A percentile compares a stretch with the other conserved stretches of the same genome.
These are phyloP conservation scores for Lagenidium giganteum DNA, from an alignment of 352 stramenopile genomes.

Conservation along the genomic window DNA sequence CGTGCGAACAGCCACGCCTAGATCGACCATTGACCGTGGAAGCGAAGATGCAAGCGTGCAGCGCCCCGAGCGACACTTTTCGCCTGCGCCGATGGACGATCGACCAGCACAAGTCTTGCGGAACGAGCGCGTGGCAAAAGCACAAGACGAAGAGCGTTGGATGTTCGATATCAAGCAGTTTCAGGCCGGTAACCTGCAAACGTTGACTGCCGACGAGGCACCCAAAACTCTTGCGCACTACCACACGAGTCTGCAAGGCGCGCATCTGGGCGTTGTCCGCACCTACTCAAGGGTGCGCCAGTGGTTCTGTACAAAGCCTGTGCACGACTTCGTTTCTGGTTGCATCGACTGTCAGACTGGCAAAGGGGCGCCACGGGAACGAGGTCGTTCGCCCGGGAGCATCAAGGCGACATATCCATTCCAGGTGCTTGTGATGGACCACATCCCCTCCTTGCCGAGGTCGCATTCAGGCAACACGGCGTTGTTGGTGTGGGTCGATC, in stretches of 20 bases:
- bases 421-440: constrained; percentile 14
- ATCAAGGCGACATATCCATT: constrained; percentile 6
- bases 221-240: constrained; percentile 7
- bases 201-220: too few relatives aligned
- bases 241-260: constrained; percentile 3
- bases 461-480: constrained; percentile 10
- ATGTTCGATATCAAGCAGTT: too few relatives aligned
- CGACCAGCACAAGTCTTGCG: too few relatives aligned
- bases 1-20: too few relatives aligned
- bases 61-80: background rate
- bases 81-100: too few relatives aligned
- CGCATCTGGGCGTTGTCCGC: constrained; percentile 5
- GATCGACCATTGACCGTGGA: too few relatives aligned
- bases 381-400: constrained; percentile 6
- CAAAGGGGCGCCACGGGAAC: constrained; percentile 1
- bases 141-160: too few relatives aligned
- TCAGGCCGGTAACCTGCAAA: too few relatives aligned
- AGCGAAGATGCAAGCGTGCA: background rate
- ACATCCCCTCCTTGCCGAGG: constrained; percentile 7
- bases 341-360: constrained; percentile 13
- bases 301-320: constrained; percentile 5
- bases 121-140: too few relatives aligned
- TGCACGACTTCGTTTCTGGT: constrained; percentile 1
- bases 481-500: constrained; percentile 4
- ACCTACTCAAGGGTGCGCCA: background rate